Percentiles rank a stretch among this genome's conserved stretches.
phyloP scores from a whole-genome alignment of 2,329 filamentous ascomycete genomes.

The Leptographium lundbergii region DNA sequence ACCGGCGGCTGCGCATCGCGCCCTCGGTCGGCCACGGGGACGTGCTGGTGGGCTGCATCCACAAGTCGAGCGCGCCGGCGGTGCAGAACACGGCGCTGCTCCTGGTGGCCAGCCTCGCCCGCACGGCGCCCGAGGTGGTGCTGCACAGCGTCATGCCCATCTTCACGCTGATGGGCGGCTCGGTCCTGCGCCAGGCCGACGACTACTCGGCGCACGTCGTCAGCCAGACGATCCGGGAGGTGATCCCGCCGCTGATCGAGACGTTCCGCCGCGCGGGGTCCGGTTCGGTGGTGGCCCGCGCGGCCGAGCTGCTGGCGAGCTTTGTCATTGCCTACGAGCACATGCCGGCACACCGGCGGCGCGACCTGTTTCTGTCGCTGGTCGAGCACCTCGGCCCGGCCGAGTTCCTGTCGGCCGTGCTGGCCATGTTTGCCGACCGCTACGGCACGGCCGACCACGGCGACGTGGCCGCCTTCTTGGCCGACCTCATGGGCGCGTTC shows the following conservation, averaged over 20 bases:
- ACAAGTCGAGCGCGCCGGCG: conserved; percentile 80
- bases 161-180: conserved; percentile 95
- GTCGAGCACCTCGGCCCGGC: conserved; percentile 73
- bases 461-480: conserved; percentile 55
- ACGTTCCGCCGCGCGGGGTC: conserved; percentile 77
- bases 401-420: conserved; percentile 77
- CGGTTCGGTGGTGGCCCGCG: conserved; percentile 58
- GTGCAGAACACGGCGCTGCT: conserved; percentile 88
- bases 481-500: conserved; percentile 61
- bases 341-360: conserved; percentile 74
- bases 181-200: conserved; percentile 81
- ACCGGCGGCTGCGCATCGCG: conserved; percentile 54
- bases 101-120: conserved; percentile 74
- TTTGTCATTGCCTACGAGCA: conserved; percentile 96
- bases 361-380: conserved; percentile 72
- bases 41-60: conserved; percentile 84
- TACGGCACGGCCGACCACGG: conserved; percentile 67
- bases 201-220: conserved; percentile 96
- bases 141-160: conserved; percentile 98
- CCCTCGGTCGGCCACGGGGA: conserved; percentile 74
- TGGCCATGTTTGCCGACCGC: conserved; percentile 83
- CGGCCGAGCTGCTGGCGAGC: conserved; percentile 82
- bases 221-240: conserved; percentile 84
- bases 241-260: conserved; percentile 81
- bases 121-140: conserved; percentile 78